Evolutionary conservation across 2,329 filamentous ascomycete genomes (phyloP).

Genomic region (Calcarisporium arbuscula): DNA sequence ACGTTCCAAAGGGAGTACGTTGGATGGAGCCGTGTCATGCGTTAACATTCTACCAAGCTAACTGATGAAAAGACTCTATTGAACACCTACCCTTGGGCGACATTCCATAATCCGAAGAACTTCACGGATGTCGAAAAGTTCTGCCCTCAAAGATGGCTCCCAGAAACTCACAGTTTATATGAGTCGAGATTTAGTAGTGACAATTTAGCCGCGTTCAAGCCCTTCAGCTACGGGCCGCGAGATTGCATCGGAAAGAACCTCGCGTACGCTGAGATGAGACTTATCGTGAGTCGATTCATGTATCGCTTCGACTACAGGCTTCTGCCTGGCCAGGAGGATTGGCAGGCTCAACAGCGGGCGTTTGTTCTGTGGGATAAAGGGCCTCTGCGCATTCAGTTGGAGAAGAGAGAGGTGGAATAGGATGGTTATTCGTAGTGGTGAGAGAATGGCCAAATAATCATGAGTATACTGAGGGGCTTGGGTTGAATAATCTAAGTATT

Average conservation of each 20-base stretch:
- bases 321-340: constrained; percentile 11
- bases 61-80: not conserved
- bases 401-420: not conserved
- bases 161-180: constrained; percentile 18
- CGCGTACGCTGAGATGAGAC: constrained; percentile 41
- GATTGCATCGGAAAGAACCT: constrained; percentile 35
- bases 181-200: constrained; percentile 34
- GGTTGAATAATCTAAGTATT: too few relatives aligned
- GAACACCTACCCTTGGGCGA: constrained; percentile 34
- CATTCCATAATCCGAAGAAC: constrained; percentile 35
- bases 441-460: too few relatives aligned
- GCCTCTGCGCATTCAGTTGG: constrained; percentile 10
- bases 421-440: too few relatives aligned
- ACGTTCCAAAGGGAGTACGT: constrained; percentile 28
- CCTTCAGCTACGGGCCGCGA: constrained; percentile 31
- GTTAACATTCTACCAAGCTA: not conserved
- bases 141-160: constrained; percentile 40
- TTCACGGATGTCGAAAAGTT: constrained; percentile 40
- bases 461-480: too few relatives aligned
- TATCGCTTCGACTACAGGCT: constrained; percentile 39
- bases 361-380: constrained; percentile 15
- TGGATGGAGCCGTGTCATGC: too few relatives aligned
- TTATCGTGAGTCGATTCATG: constrained; percentile 37
- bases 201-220: constrained; percentile 26
- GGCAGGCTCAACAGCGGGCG: constrained; percentile 13